Conservation (phyloP, 441 rosid genomes). For the Syzygium malaccense region DNA sequence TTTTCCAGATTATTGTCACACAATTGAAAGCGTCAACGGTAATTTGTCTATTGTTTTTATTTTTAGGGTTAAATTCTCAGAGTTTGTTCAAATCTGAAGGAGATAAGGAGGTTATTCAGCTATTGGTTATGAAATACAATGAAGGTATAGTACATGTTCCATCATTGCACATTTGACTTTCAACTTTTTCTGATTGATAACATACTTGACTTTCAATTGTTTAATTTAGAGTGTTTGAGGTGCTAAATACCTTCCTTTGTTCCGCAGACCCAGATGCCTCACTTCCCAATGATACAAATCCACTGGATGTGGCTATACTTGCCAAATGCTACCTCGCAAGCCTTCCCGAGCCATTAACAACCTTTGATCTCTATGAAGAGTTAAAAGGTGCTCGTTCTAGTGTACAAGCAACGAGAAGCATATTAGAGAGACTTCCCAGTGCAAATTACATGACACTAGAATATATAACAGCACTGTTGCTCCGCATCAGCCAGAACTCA, state of each 20-base stretch:
- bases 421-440: conserved; percentile 71
- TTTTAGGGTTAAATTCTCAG: conserved; percentile 56
- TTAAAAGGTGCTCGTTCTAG: conserved; percentile 68
- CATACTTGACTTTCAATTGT: not conserved
- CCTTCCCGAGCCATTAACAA: conserved; percentile 82
- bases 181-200: not conserved
- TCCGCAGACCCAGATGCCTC: conserved; percentile 55
- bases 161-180: not conserved
- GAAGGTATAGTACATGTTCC: conserved; percentile 38
- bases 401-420: conserved; percentile 47
- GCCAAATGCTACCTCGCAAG: conserved; percentile 85
- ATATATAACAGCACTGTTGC: conserved; percentile 70
- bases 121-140: conserved; percentile 66
- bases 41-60: not conserved
- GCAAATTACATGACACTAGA: conserved; percentile 88
- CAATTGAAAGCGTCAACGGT: not conserved
- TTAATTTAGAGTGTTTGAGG: not conserved
- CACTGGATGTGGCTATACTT: conserved; percentile 68
- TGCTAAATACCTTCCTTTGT: not conserved
- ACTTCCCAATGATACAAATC: conserved; percentile 65
- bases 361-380: conserved; percentile 72
- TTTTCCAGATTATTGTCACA: not conserved
- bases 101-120: conserved; percentile 61
- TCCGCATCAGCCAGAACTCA: conserved; percentile 82
- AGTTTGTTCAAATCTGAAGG: conserved; percentile 77